Evolutionary conservation across 2,329 filamentous ascomycete genomes (phyloP).

Genomic region (Cryphonectria nitschkei): DNA sequence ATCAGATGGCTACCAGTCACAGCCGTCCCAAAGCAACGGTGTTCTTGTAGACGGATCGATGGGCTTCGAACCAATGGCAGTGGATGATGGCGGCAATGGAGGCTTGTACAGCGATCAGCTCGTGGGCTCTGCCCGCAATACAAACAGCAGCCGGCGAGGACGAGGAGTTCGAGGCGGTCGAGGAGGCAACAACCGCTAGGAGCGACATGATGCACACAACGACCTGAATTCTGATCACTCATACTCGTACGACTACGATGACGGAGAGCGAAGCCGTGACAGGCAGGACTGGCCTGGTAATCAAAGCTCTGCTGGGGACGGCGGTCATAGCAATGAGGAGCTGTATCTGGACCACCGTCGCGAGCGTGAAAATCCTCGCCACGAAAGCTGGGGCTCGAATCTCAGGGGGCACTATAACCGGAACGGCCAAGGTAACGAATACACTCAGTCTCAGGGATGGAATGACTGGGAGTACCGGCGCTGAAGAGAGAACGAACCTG

Average conservation of each 20-base stretch:
- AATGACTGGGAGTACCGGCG: not conserved
- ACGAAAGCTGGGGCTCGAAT: not conserved
- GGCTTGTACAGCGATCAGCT: constrained; percentile 59
- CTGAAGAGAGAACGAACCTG: constrained; percentile 1
- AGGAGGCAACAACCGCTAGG: constrained; percentile 28
- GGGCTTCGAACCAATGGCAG: constrained; percentile 54
- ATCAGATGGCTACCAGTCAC: constrained; percentile 41
- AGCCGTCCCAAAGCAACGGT: constrained; percentile 37
- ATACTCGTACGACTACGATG: not conserved
- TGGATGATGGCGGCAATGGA: constrained; percentile 37
- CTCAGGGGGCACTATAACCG: not conserved
- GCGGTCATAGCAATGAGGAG: not conserved
- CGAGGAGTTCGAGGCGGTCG: constrained; percentile 27
- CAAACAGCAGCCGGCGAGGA: constrained; percentile 21
- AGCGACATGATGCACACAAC: constrained; percentile 17
- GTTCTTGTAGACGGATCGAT: constrained; percentile 56
- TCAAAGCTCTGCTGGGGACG: not conserved
- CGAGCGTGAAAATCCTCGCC: constrained; percentile 1
- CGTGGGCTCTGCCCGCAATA: constrained; percentile 33
- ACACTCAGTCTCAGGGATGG: not conserved
- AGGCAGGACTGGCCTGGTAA: not conserved
- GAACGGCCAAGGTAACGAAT: not conserved
- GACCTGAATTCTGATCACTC: not conserved
- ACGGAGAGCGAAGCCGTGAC: constrained; percentile 4
- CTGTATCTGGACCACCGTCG: not conserved